Base-by-base conservation (phyloP, 1,139 yeast species). In the Diutina sp. region DNA sequence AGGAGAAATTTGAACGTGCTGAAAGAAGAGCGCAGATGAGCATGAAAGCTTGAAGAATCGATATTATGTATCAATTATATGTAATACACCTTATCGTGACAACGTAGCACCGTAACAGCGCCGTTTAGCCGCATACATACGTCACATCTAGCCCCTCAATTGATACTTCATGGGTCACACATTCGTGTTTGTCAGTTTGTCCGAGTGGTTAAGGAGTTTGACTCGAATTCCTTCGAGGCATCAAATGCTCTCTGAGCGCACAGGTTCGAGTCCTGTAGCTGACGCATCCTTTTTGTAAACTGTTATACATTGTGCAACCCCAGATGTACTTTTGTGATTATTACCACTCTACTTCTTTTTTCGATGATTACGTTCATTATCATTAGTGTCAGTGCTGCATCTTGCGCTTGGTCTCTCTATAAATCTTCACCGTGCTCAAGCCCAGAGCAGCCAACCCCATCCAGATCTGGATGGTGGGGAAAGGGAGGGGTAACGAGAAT, bases 381-480 rank as follows among this genome's bases (percentile, higher is more conserved):
- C 46, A n/a, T 44, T 18, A 44, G 8, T 18, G 25, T 44, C 46
- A 44, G 14, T 44, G 25, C 18, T 30, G 41, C 53, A 50, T 50
- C 5, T 50, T 21, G 41, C 59, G 65, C 61, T 65, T 66, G 60
- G 70, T 72, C 60, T 76, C 79, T 46, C 80, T 66, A 62, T 67
- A 76, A 44, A 76, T 62, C 64, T 76, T 76, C 55, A 69, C 61
- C 7, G 74, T 68, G 61, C 79, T 73, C 60, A 76, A 67, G 18
- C 65, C 58, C 8, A 78, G 67, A 8, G 80, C 79, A 61, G 70
- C 67, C 46, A 76, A 72, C 8, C 80, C 80, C 74, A 76, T 72
- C 80, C 79, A 76, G 30, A 76, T 76, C 61, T 76, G 80, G 54
- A 74, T 62, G 51, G 80, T 76, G 46, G 67, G 71, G 63, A 76